Evolutionary conservation across 2,329 filamentous ascomycete species (phyloP), one percentile per base, ranked within the genome.

Genomic region (Calonectria pteridis): DNA sequence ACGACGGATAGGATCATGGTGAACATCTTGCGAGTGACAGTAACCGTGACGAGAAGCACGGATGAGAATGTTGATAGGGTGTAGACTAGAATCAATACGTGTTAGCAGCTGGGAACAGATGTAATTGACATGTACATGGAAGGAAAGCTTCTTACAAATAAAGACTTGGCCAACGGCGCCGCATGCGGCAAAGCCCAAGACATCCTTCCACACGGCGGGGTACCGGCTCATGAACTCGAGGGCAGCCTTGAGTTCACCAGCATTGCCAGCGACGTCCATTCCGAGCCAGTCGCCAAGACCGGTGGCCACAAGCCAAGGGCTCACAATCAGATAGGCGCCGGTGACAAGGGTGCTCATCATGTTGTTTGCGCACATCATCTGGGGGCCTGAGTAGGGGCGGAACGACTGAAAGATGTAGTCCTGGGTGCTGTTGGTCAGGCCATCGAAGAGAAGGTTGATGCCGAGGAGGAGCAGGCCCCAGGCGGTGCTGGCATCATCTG

Each of bases 341-440:
- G 96, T 98, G 71, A 98, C 88, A 59, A 92, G 82, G 4, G 95
- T 96, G 79, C 91, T 93, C 84, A 98, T 94, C 70, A 98, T 87
- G 83, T 98, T 99, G 85, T 98, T 95, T 49, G 96, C 96, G 83
- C 96, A 97, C 97, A 99, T 99, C 97, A 99, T 99, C 89, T 99
- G 97, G 73, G 96, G 95, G 13, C 97, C 97, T 3, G 92, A 91
- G 83, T 97, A 98, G 18, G 93, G 92, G 77, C 91, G 92, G 85
- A 95, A 98, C 9, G 91, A 89, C 76, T 86, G 85, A 84, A 98
- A 98, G 84, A 99, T 95, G 84, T 98, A 93, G 85, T 99, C 97
- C 88, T 99, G 97, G 3, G 96, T 98, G 68, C 94, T 95, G 85
- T 99, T 99, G 73, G 96, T 98, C 68, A 99, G 89, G 77, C 97